These are phyloP conservation scores for Dipteronia dyeriana DNA, from an alignment of 345 rosid genomes.

Conservation along the genomic window DNA sequence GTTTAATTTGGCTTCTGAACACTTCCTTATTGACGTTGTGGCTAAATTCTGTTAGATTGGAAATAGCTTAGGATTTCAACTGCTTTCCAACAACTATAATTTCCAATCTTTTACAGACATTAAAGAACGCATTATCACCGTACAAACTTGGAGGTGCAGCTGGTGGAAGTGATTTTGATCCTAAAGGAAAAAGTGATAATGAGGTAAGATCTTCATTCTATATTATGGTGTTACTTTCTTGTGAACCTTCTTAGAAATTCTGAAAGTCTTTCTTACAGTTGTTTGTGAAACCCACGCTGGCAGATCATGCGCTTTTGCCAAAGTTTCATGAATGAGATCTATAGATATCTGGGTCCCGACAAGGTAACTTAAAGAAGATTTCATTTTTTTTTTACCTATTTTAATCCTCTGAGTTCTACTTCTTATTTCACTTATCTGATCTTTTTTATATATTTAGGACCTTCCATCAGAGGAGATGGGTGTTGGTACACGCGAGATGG, in stretches of 20 bases:
- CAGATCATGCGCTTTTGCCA: slow-evolving; percentile 99
- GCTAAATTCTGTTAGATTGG: slow-evolving; percentile 7
- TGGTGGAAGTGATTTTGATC: slow-evolving; percentile 99
- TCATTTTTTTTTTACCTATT: slow-evolving; percentile 9
- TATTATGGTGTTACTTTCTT: slow-evolving; percentile 6
- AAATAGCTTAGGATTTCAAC: not conserved
- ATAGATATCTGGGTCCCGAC: slow-evolving; percentile 88
- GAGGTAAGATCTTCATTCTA: slow-evolving; percentile 58
- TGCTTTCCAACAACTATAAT: not conserved
- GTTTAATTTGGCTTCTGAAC: slow-evolving; percentile 6
- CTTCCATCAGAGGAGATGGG: slow-evolving; percentile 99
- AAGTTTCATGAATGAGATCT: slow-evolving; percentile 96
- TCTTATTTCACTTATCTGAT: slow-evolving; percentile 7
- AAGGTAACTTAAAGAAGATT: slow-evolving; percentile 50
- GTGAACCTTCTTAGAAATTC: slow-evolving; percentile 28
- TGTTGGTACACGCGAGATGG: slow-evolving; percentile 98
- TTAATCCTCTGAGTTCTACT: slow-evolving; percentile 14
- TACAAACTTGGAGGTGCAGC: slow-evolving; percentile 99
- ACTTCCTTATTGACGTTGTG: not conserved
- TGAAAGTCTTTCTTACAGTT: slow-evolving; percentile 31
- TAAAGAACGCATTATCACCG: slow-evolving; percentile 92
- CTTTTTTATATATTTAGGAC: slow-evolving; percentile 49
- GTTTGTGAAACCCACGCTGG: slow-evolving; percentile 36
- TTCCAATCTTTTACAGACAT: slow-evolving; percentile 54
- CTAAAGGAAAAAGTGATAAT: slow-evolving; percentile 95